Base-by-base conservation (phyloP, 2,329 filamentous ascomycete species). In the Botrytis paeoniae region DNA sequence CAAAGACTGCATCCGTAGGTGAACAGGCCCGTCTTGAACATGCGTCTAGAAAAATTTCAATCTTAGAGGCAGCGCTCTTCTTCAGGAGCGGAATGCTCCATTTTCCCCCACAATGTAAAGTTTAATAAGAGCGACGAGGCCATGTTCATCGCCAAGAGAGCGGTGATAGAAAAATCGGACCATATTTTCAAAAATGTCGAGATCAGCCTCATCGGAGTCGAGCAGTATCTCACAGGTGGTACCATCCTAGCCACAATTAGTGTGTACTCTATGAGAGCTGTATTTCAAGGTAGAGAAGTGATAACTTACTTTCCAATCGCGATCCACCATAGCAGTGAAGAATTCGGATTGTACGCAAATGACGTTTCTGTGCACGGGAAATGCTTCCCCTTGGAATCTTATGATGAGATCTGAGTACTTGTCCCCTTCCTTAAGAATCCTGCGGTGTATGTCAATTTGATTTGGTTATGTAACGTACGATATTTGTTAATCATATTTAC, bases 341-440 rank as follows among this genome's bases (percentile, higher is more conserved):
- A 60, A 57, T 54, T 75, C 74, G 22, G 75, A 76, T 61, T 75
- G 72, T 12, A 63, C 12, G 54, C 77, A 77, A 35, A 78, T 64
- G 14, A 75, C 41, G n/a, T 43, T 68, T 37, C 70, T 70, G 69
- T 78, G 78, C 25, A 75, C 77, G 8, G 69, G 69, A 51, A 73
- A 78, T 2, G 51, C 45, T 12, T 35, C 54, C 7, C 39, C 69
- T 25, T 73, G 37, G 37, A 75, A 77, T 57, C 43, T 59, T n/a
- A 77, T 75, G 5, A 45, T 74, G 2, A 78, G 25, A 41, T 78
- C 75, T 14, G 66, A 74, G 60, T 75, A 76, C 37, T 72, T 22
- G 4, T 32, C 62, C 14, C 48, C 48, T 59, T 18, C 29, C 5
- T 60, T 32, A 3, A 16, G 18, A 41, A 66, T 45, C 43, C 43